Evolutionary conservation across 139 green algal species (phyloP).

Genomic region (Chlamydomonas sp.): DNA sequence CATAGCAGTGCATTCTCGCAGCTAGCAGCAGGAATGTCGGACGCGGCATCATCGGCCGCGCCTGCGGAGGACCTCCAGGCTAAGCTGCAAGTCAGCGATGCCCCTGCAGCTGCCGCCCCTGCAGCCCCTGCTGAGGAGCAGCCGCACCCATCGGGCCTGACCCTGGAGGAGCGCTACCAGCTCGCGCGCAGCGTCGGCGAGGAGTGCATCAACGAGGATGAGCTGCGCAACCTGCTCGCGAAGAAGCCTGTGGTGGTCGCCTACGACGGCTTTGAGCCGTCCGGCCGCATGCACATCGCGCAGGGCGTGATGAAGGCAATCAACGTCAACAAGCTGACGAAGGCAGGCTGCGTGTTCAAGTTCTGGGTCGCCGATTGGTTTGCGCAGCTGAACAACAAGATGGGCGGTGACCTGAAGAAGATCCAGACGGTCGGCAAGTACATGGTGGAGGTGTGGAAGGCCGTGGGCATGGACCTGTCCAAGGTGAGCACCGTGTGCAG

Average conservation of each 20-base stretch:
- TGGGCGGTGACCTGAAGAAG: conserved; percentile 98
- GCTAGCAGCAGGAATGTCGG: conserved; percentile 22
- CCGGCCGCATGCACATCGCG: conserved; percentile 94
- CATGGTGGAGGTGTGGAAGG: conserved; percentile 99
- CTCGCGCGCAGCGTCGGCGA: conserved; percentile 87
- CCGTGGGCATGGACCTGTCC: conserved; percentile 95
- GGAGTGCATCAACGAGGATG: conserved; percentile 95
- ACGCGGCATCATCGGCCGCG: not conserved
- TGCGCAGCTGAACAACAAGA: conserved; percentile 75
- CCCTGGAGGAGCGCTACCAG: conserved; percentile 88
- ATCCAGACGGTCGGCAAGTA: conserved; percentile 97
- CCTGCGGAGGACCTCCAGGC: conserved; percentile 16
- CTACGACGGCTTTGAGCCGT: conserved; percentile 99
- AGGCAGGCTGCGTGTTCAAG: conserved; percentile 95
- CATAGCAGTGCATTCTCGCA: no score
- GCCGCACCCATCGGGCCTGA: conserved; percentile 64
- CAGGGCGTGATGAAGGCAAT: conserved; percentile 98
- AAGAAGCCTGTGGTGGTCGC: conserved; percentile 89
- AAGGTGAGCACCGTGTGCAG: conserved; percentile 38
- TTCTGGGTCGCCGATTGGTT: conserved; percentile 95
- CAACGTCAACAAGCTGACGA: conserved; percentile 99
- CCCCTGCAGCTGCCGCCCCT: not conserved
- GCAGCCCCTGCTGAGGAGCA: not conserved
- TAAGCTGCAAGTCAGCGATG: conserved; percentile 21
- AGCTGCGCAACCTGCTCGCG: conserved; percentile 88